A percentile compares a stretch with the other conserved stretches of the same genome.
phyloP scores from a whole-genome alignment of 192 early-diverging fungal species.

The Backusella sp. region DNA sequence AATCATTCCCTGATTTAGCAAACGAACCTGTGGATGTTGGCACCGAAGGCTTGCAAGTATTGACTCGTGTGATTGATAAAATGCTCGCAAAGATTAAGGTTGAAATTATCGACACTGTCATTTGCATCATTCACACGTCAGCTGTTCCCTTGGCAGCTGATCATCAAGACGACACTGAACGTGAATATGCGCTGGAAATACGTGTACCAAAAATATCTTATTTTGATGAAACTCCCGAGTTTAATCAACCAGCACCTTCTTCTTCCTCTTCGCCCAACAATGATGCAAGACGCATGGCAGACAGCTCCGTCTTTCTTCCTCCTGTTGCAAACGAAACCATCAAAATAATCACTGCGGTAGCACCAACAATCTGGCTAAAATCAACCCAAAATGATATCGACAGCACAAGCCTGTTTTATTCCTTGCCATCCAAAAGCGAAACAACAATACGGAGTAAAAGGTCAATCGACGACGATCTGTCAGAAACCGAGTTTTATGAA shows the following conservation, averaged over 20 bases:
- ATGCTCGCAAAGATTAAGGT: constrained; percentile 82
- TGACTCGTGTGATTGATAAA: constrained; percentile 81
- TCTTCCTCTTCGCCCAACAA: not conserved
- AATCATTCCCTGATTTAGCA: constrained; percentile 44
- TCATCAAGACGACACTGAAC: not conserved
- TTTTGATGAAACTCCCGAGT: constrained; percentile 58
- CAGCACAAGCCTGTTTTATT: not conserved
- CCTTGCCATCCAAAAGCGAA: constrained; percentile 12
- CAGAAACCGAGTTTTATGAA: constrained; percentile 45
- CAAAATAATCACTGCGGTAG: constrained; percentile 49
- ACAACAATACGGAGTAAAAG: constrained; percentile 5
- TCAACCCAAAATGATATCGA: constrained; percentile 6
- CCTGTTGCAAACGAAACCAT: constrained; percentile 40
- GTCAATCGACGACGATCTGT: constrained; percentile 14
- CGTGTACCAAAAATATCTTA: constrained; percentile 50
- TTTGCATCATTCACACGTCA: constrained; percentile 52
- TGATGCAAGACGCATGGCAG: constrained; percentile 13
- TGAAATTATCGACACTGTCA: constrained; percentile 51
- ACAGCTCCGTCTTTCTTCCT: constrained; percentile 39
- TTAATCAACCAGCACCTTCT: constrained; percentile 16
- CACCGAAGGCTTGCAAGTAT: constrained; percentile 68
- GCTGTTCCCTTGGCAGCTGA: constrained; percentile 24
- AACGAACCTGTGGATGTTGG: constrained; percentile 26
- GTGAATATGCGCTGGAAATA: constrained; percentile 55
- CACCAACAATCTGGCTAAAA: constrained; percentile 51